Conservation (phyloP, 768 basidiomycete genomes). For the Termitomyces sp. region DNA sequence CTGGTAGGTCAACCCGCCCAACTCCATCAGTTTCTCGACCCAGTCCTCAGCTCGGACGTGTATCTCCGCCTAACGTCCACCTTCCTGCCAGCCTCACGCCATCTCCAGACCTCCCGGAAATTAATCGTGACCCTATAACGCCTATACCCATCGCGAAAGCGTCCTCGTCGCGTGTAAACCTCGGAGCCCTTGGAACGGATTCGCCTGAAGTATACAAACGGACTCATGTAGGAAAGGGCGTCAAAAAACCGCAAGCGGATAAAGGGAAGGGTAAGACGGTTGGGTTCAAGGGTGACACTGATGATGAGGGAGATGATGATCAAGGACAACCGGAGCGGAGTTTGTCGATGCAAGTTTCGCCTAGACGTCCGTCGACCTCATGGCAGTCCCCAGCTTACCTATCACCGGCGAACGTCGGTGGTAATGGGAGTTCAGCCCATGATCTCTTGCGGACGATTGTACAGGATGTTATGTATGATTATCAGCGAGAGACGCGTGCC, state of each 20-base stretch:
- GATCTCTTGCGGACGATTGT: constrained; percentile 62
- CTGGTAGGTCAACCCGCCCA: constrained; percentile 11
- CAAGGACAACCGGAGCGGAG: constrained; percentile 27
- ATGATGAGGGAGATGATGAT: constrained; percentile 16
- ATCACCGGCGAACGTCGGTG: constrained; percentile 13
- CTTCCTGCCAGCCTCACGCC: constrained; percentile 28
- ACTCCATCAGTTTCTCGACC: constrained; percentile 16
- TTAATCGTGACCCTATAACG: constrained; percentile 26
- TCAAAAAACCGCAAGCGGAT: constrained; percentile 3
- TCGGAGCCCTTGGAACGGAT: constrained; percentile 38
- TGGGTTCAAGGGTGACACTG: constrained; percentile 5
- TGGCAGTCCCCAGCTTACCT: constrained; percentile 38
- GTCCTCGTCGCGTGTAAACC: constrained; percentile 2
- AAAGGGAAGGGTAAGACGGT: constrained; percentile 12
- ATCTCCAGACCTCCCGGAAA: constrained; percentile 36
- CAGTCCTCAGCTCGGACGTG: constrained; percentile 22
- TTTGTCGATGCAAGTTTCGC: constrained; percentile 53
- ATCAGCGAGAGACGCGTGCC: constrained; percentile 60
- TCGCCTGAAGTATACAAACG: constrained; percentile 50
- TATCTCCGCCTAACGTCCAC: constrained; percentile 8
- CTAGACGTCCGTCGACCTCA: constrained; percentile 35
- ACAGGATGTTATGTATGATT: constrained; percentile 69
- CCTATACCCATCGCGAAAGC: constrained; percentile 24
- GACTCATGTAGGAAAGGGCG: constrained; percentile 37
- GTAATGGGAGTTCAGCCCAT: constrained; percentile 35